Evolutionary conservation across 2,329 filamentous ascomycete genomes (phyloP).

Genomic region (Balansia obtecta): DNA sequence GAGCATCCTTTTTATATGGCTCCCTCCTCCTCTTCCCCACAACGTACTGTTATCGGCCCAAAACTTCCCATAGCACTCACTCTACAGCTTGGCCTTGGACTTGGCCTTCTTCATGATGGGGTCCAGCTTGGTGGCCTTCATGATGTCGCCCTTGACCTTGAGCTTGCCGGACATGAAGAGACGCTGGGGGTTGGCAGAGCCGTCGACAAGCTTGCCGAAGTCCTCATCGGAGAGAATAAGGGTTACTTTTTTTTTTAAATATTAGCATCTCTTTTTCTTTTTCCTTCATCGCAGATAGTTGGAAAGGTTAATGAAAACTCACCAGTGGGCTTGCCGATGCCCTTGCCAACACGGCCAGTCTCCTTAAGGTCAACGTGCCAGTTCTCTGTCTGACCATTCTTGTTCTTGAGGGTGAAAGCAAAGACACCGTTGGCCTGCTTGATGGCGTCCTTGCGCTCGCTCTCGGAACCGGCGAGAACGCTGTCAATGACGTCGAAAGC

Average conservation of each 20-base stretch:
- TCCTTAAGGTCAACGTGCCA: constrained; percentile 97
- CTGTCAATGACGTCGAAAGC: constrained; percentile 83
- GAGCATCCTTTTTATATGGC: background rate
- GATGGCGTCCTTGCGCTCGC: constrained; percentile 75
- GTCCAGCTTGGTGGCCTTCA: constrained; percentile 97
- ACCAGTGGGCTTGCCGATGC: constrained; percentile 74
- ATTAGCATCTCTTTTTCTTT: background rate
- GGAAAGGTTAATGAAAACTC: constrained; percentile 18
- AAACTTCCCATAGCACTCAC: constrained; percentile 1
- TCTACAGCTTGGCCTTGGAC: constrained; percentile 70
- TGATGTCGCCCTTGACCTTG: constrained; percentile 95
- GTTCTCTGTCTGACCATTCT: constrained; percentile 61
- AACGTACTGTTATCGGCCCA: background rate
- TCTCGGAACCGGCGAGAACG: constrained; percentile 54
- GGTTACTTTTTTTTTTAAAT: constrained; percentile 53
- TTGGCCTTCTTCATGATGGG: constrained; percentile 83
- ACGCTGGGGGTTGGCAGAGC: constrained; percentile 88
- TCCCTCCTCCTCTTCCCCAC: background rate
- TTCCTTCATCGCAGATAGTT: background rate
- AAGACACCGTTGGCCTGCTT: constrained; percentile 82
- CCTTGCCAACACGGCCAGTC: constrained; percentile 69
- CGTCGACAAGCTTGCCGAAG: constrained; percentile 69
- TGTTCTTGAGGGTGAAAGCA: constrained; percentile 87
- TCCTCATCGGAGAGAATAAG: constrained; percentile 73
- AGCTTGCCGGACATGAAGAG: constrained; percentile 98